A percentile compares a stretch with the other conserved stretches of the same genome.
Evolutionary conservation across 805 yeast genomes (phyloP).

Genomic region (Spathaspora sp.): DNA sequence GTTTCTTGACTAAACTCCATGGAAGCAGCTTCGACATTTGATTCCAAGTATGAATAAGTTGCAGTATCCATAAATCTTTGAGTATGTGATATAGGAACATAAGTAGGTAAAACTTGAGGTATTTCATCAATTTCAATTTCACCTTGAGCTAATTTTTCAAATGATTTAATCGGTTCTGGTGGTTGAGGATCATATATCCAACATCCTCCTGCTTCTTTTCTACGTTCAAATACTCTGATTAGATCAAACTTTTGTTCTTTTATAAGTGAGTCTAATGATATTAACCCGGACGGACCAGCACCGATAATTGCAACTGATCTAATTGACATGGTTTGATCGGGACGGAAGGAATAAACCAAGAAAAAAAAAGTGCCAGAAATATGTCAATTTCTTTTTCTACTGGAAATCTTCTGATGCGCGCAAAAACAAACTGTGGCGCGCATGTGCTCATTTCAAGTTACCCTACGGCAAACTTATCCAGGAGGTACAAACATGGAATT

Average conservation of each 20-base stretch:
- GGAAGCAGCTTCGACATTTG: constrained; percentile 60
- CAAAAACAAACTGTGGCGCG: neutral
- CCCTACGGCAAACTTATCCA: too few species aligned
- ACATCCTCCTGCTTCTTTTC: constrained; percentile 66
- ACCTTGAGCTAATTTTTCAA: constrained; percentile 23
- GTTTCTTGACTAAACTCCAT: constrained; percentile 51
- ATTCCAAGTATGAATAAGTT: constrained; percentile 63
- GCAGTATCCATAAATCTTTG: constrained; percentile 14
- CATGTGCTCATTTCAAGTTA: neutral
- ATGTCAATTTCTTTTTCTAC: neutral
- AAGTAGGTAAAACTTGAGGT: constrained; percentile 11
- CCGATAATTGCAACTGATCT: constrained; percentile 60
- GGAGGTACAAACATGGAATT: too few species aligned
- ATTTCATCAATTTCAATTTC: constrained; percentile 29
- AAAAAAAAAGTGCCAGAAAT: neutral
- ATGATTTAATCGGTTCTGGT: neutral
- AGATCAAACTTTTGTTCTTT: constrained; percentile 43
- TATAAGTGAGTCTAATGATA: constrained; percentile 58
- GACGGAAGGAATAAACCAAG: neutral
- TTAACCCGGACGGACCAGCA: constrained; percentile 75
- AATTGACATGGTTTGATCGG: neutral
- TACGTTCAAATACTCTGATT: constrained; percentile 58
- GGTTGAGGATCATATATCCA: constrained; percentile 44
- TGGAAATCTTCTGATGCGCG: neutral
- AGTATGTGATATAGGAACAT: constrained; percentile 15